A percentile compares a stretch with the other conserved stretches of the same genome.
Evolutionary conservation across 2,329 filamentous ascomycete species (phyloP).

Genomic region (Magnaporthales sp.): DNA sequence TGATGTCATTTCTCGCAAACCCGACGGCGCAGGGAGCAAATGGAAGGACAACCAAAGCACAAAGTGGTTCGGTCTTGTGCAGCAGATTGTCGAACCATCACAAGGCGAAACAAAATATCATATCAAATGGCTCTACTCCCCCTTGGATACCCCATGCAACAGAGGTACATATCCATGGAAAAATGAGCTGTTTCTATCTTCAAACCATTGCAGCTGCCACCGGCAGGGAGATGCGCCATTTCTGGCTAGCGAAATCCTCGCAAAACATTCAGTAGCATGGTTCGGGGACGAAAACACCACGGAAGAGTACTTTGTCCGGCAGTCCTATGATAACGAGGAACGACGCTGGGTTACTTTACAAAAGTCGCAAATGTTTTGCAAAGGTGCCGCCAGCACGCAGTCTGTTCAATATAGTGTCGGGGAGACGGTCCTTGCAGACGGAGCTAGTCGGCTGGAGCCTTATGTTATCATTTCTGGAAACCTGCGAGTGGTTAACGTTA

Average conservation of each 20-base stretch:
- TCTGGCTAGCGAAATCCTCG: conserved; percentile 44
- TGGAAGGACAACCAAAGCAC: conserved; percentile 44
- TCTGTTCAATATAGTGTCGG: conserved; percentile 35
- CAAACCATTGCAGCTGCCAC: conserved; percentile 62
- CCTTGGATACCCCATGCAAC: conserved; percentile 62
- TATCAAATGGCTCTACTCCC: conserved; percentile 66
- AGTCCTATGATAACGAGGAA: conserved; percentile 54
- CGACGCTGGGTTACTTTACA: conserved; percentile 54
- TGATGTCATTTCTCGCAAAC: conserved; percentile 33
- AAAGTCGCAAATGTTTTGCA: conserved; percentile 45
- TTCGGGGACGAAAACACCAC: conserved; percentile 36
- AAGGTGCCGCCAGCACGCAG: conserved; percentile 16
- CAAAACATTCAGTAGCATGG: conserved; percentile 49
- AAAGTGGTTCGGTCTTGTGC: conserved; percentile 65
- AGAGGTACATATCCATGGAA: conserved; percentile 57
- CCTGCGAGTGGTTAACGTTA: conserved; percentile 32
- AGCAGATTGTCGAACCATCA: conserved; percentile 34
- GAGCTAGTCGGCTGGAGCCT: conserved; percentile 41
- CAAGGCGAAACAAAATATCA: conserved; percentile 39
- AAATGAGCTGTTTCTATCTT: conserved; percentile 67
- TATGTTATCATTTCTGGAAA: conserved; percentile 42
- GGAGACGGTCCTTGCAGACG: conserved; percentile 48
- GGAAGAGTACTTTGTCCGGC: conserved; percentile 58
- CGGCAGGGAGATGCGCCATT: conserved; percentile 32
- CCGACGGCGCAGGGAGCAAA: conserved; percentile 26